Evolutionary conservation across 305 asterid genomes (phyloP), one percentile per base, ranked within the genome.

Genomic region (Stenogyne calaminthoides): DNA sequence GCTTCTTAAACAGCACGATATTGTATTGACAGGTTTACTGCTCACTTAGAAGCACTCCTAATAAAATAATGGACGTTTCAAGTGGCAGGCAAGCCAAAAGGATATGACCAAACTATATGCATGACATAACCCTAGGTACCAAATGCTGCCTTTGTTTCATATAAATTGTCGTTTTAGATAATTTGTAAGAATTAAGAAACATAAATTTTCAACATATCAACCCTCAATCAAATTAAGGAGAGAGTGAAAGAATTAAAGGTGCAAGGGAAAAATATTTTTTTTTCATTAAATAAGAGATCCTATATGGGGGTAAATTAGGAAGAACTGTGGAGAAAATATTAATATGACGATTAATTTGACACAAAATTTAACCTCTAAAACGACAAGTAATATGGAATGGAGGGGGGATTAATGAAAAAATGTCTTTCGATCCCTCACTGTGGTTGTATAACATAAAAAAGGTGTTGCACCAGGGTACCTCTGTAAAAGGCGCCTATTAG

Each of bases 401-500:
- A 32, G 36, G 36, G n/a, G 0, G 36, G 4, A 76, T 55, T 52
- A n/a, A 49, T 64, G 56, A 29, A 52, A 46, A 64, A 49, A 67
- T 20, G 40, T 51, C 63, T 40, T n/a, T 51, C 60, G 36, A n/a
- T 19, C 61, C 19, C 63, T 49, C 69, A 46, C 14, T 20, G 71
- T 37, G 51, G 44, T 36, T 63, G 64, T 61, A 25, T 49, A 77
- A 40, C 27, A 49, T 58, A 69, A 72, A 47, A 46, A 72, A 80
- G 46, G 37, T 59, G 78, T 27, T 18, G 55, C 78, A 39, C 63
- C 22, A 67, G 47, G 67, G 39, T 87, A 95, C 99, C 99, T 93
- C 80, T 93, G 99, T 83, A 95, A 81, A 75, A 95, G 88, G 59
- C 97, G 99, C 75, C 95, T 87, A 75, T 95, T 95, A 71, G 99